Percentiles rank a stretch among this genome's conserved stretches.
Conservation (phyloP, 768 basidiomycete species). For the Phlebiopsis gigantea region DNA sequence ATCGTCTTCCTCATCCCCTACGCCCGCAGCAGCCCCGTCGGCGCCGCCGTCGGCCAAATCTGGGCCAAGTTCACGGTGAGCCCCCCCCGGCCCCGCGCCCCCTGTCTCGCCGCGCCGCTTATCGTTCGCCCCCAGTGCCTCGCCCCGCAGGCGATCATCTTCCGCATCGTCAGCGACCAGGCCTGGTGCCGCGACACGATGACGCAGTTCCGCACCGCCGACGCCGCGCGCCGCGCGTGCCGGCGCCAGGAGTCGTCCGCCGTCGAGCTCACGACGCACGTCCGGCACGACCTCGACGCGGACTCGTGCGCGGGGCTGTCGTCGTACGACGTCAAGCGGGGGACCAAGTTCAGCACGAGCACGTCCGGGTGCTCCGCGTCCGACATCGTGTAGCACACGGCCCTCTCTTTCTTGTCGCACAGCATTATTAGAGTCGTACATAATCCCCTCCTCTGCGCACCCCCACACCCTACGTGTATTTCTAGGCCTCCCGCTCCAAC, state of each 20-base stretch:
- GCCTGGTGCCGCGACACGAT: conserved; percentile 27
- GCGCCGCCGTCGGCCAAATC: conserved; percentile 34
- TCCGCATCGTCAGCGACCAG: conserved; percentile 25
- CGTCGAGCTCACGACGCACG: background rate
- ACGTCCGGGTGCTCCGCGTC: background rate
- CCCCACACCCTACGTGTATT: background rate
- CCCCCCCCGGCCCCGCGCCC: background rate
- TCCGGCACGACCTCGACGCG: background rate
- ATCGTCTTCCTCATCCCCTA: conserved; percentile 36
- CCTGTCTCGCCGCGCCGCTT: background rate
- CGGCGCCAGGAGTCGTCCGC: background rate
- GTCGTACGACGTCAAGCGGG: conserved; percentile 1
- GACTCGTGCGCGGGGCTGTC: background rate
- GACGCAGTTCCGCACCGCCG: conserved; percentile 5
- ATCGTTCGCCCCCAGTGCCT: conserved; percentile 26
- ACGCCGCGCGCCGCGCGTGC: background rate
- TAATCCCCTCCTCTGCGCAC: no score
- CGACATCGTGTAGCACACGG: background rate
- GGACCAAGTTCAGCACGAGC: background rate
- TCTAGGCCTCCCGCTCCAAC: background rate
- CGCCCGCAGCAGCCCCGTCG: conserved; percentile 28
- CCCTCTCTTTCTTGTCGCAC: background rate
- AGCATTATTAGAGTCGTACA: background rate
- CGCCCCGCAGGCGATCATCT: conserved; percentile 28
- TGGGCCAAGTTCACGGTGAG: conserved; percentile 39